phyloP scores from a whole-genome alignment of 1,284 basidiomycete genomes.

The Moesziomyces parantarcticus region DNA sequence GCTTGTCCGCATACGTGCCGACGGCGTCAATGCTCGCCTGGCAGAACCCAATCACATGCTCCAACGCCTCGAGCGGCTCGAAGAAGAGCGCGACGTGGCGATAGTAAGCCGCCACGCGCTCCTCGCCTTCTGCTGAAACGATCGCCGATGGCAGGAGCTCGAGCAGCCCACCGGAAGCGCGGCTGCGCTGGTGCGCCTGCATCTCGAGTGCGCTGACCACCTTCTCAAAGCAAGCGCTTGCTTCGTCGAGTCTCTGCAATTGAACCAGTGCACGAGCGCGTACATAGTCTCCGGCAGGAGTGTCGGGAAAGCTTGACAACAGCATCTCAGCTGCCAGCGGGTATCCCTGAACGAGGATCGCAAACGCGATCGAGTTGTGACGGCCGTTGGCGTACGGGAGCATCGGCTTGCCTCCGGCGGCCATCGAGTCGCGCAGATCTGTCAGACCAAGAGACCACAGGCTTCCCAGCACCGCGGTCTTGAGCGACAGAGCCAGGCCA shows the following conservation, averaged over 20 bases:
- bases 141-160: conserved; percentile 38
- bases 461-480: conserved; percentile 25
- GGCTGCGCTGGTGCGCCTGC: conserved; percentile 1
- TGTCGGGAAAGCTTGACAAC: conserved; percentile 37
- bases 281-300: conserved; percentile 38
- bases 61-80: conserved; percentile 45
- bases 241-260: conserved; percentile 41
- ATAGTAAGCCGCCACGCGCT: conserved; percentile 37
- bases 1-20: conserved; percentile 30
- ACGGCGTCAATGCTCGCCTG: conserved; percentile 47
- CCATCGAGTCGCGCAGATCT: conserved; percentile 24
- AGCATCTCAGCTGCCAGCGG: conserved; percentile 33
- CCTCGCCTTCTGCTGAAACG: conserved; percentile 14
- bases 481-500: conserved; percentile 22
- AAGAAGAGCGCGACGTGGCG: conserved; percentile 48
- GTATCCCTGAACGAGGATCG: conserved; percentile 40
- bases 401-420: conserved; percentile 16
- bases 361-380: conserved; percentile 34
- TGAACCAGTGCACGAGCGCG: conserved; percentile 45
- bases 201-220: conserved; percentile 39
- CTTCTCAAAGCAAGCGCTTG: conserved; percentile 33
- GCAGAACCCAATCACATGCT: conserved; percentile 45
- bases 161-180: conserved; percentile 28
- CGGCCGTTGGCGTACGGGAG: conserved; percentile 35
- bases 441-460: conserved; percentile 42